Conservation (phyloP, 768 basidiomycete species). For the Termitomyces sp. region DNA sequence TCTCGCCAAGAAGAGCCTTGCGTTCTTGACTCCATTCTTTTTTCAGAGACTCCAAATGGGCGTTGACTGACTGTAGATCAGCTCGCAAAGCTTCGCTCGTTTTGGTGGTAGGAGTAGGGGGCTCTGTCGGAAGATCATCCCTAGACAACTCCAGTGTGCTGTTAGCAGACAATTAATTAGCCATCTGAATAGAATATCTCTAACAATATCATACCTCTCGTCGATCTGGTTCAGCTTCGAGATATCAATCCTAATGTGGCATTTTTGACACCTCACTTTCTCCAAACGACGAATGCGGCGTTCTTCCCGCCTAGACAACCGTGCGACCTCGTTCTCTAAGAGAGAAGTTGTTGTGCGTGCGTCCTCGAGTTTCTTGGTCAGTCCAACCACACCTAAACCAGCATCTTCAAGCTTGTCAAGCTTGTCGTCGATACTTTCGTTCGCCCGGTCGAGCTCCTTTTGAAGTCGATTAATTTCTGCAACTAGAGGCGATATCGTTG, state of each 20-base stretch:
- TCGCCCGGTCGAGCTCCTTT: slow-evolving; percentile 69
- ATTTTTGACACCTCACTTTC: slow-evolving; percentile 63
- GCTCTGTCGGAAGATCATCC: slow-evolving; percentile 44
- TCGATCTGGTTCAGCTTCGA: slow-evolving; percentile 38
- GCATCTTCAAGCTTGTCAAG: slow-evolving; percentile 81
- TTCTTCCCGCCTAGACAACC: slow-evolving; percentile 62
- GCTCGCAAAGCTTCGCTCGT: slow-evolving; percentile 59
- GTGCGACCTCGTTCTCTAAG: slow-evolving; percentile 65
- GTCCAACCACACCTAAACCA: slow-evolving; percentile 65
- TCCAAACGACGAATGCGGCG: slow-evolving; percentile 57
- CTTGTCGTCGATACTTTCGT: slow-evolving; percentile 85
- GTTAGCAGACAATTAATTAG: slow-evolving; percentile 1
- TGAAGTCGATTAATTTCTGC: slow-evolving; percentile 70
- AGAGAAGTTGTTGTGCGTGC: slow-evolving; percentile 49
- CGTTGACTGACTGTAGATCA: slow-evolving; percentile 57
- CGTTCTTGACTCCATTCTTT: slow-evolving; percentile 68
- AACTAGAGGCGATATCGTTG: slow-evolving; percentile 55
- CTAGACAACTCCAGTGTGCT: slow-evolving; percentile 52
- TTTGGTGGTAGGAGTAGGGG: slow-evolving; percentile 63
- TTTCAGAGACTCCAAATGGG: slow-evolving; percentile 59
- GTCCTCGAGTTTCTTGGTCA: slow-evolving; percentile 68
- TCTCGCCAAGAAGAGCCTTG: slow-evolving; percentile 59
- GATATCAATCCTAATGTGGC: slow-evolving; percentile 56
- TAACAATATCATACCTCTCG: slow-evolving; percentile 46
- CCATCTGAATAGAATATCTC: neutral